Base-by-base conservation (phyloP, 495 filamentous ascomycete genomes). In the Baudoinia panamericana region DNA sequence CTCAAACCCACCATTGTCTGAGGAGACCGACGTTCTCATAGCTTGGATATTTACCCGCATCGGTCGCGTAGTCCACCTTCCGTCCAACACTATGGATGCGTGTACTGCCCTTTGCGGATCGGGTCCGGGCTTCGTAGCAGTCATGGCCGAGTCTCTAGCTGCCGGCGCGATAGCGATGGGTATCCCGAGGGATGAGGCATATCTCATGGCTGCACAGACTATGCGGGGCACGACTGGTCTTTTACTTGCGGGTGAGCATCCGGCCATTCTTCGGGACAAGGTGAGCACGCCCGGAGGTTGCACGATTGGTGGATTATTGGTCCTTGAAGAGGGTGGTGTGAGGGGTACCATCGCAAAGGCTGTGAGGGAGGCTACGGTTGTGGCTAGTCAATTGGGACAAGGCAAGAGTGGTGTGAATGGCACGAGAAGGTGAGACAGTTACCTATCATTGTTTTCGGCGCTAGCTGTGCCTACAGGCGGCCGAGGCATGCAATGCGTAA, bases 151-250 rank as follows among this genome's bases (percentile, higher is more conserved):
- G 51, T 78, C 78, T 18, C 70, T 80, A 21, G 73, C 79, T 10
- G 83, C 87, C 56, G 82, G 82, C 1, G 83, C 73, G 4, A 79
- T 88, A 0, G 80, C 84, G 17, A 82, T 86, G 76, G 82, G 82
- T 5, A 38, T 88, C 15, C 83, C 82, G 9, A 62, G 83, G 39
- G 76, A 71, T 3, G 82, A 87, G 59, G 82, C 81, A 3, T 76
- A 76, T 51, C 55, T 72, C 37, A 86, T 87, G 82, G 82, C 83
- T 27, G 82, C 82, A 19, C 83, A 87, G 63, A 79, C 75, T 16
- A 70, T 74, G 66, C 69, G 71, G 52, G 82, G 82, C n/a, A 71
- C 80, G 9, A 76, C 82, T 1, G 73, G 68, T 0, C 44, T 88
- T 43, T 76, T 88, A 24, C 57, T 82, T 17, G 68, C 65, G 30